These are phyloP conservation scores for Trichophyton rubrum DNA, from an alignment of 2,329 filamentous ascomycete genomes.

Conservation along the genomic window DNA sequence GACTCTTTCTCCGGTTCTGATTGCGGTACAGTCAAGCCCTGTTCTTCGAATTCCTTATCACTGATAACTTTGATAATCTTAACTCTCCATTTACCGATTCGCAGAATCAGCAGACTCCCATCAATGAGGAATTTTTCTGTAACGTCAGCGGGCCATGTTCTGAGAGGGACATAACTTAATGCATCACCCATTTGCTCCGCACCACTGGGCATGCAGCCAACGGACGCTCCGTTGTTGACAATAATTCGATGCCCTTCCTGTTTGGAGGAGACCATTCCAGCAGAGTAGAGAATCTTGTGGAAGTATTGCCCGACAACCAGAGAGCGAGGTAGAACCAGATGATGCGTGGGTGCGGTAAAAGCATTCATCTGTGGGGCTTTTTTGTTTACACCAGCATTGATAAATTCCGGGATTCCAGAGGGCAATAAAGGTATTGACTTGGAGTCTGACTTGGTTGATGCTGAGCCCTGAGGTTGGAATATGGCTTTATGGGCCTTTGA, in stretches of 20 bases:
- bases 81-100: slow-evolving; percentile 49
- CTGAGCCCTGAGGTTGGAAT: slow-evolving; percentile 26
- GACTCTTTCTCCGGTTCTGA: not conserved
- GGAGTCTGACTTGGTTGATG: slow-evolving; percentile 5
- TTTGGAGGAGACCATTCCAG: slow-evolving; percentile 40
- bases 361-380: not conserved
- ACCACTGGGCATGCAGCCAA: slow-evolving; percentile 32
- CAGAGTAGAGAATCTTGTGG: slow-evolving; percentile 38
- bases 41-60: slow-evolving; percentile 40
- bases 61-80: slow-evolving; percentile 44
- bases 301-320: slow-evolving; percentile 38
- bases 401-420: slow-evolving; percentile 1
- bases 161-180: slow-evolving; percentile 40
- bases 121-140: slow-evolving; percentile 40
- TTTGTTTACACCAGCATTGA: not conserved
- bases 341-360: slow-evolving; percentile 8
- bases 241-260: slow-evolving; percentile 42
- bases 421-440: slow-evolving; percentile 14
- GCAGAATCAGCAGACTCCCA: slow-evolving; percentile 41
- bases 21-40: slow-evolving; percentile 22
- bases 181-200: slow-evolving; percentile 31
- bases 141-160: slow-evolving; percentile 30
- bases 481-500: slow-evolving; percentile 44
- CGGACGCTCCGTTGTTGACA: slow-evolving; percentile 38
- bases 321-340: slow-evolving; percentile 29